Evolutionary conservation across 2,329 filamentous ascomycete species (phyloP), one percentile per base, ranked within the genome.

Genomic region (Cladosporium phlei): DNA sequence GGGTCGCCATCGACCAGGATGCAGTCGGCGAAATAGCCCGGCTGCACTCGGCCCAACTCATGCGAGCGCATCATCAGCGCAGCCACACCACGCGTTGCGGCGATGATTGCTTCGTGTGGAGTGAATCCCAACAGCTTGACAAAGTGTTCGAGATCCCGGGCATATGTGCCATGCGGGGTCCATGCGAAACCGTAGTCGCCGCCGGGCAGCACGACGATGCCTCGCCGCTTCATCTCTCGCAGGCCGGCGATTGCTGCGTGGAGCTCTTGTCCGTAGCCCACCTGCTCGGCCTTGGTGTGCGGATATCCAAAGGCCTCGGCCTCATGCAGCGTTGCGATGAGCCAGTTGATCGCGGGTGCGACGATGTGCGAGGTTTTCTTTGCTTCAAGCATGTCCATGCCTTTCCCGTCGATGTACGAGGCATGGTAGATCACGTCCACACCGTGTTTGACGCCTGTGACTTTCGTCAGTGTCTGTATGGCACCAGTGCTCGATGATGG

Each of bases 51-150:
- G 0, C 76, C 77, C 5, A 79, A 52, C 12, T 72, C 69, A 2
- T 65, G 55, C 14, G 69, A 69, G 47, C 70, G 66, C 17, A 69
- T 60, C 40, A 78, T 52, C 56, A 77, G 67, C 46, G 63, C 65
- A 3, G 77, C 76, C 1, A 72, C 64, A 50, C 74, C 75, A 14
- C 77, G 60, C 1, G 73, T 77, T 1, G 73, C 73, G 38, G 71
- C 66, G 20, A 75, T 63, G 25, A 75, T 62, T 4, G 66, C 54
- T 45, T 75, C 72, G 34, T 66, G 63, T 0, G 70, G 61, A 0
- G 71, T 73, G 53, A 73, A 74, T 1, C 60, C 68, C 4, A 75
- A 58, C 0, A 71, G 59, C 9, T 71, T 68, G 11, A 69, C 64
- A 38, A 75, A 75, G 46, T 74, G 71, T 28, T 64, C 68, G 3